Evolutionary conservation across 495 filamentous ascomycete genomes (phyloP).

Genomic region (Penicillium salamii): DNA sequence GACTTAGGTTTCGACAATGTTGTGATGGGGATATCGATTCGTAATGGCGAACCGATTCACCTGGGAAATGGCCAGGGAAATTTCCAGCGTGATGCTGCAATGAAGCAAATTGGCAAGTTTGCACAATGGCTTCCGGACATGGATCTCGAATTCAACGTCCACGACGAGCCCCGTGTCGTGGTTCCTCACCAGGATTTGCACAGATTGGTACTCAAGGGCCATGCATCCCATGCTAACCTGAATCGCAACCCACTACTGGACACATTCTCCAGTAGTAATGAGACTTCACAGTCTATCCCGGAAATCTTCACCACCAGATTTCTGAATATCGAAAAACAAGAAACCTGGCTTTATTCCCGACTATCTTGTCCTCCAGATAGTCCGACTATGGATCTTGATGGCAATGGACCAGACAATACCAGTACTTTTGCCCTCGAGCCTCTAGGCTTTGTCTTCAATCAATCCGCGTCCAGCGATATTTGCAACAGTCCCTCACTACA

Average conservation of each 20-base stretch:
- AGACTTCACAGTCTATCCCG: neutral
- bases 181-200: conserved; percentile 52
- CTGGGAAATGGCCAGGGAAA: conserved; percentile 4
- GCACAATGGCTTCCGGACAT: conserved; percentile 58
- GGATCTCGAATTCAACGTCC: conserved; percentile 71
- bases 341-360: conserved; percentile 15
- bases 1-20: conserved; percentile 6
- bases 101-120: conserved; percentile 4
- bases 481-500: conserved; percentile 14
- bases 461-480: conserved; percentile 13
- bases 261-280: neutral
- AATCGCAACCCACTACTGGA: neutral
- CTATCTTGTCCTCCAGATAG: conserved; percentile 17
- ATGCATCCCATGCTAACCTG: conserved; percentile 1
- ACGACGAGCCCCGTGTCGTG: conserved; percentile 69
- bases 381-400: conserved; percentile 4
- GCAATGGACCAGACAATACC: conserved; percentile 7
- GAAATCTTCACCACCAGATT: conserved; percentile 3
- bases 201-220: conserved; percentile 1
- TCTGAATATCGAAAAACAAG: conserved; percentile 11
- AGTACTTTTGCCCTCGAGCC: conserved; percentile 6
- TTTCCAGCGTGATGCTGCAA: conserved; percentile 8
- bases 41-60: conserved; percentile 1
- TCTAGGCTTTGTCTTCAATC: conserved; percentile 17
- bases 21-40: conserved; percentile 10